Evolutionary conservation across 2,329 filamentous ascomycete species (phyloP).

Genomic region (Alternaria brassicicola): DNA sequence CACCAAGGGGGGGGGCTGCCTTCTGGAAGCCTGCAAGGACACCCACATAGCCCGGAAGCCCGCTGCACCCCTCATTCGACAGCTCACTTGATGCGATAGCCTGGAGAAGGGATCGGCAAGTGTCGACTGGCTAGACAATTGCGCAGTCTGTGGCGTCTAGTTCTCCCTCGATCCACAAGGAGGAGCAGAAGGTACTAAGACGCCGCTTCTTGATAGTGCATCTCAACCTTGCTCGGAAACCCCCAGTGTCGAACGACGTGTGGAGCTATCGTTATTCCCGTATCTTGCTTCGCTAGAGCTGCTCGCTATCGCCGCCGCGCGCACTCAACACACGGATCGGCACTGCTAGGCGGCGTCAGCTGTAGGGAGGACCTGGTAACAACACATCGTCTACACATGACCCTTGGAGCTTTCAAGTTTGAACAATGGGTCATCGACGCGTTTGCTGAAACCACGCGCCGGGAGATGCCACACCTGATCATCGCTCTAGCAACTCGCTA

Average conservation of each 20-base stretch:
- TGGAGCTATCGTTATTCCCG: neutral
- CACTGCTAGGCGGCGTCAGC: slow-evolving; percentile 5
- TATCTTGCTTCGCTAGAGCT: neutral
- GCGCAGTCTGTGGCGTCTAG: slow-evolving; percentile 5
- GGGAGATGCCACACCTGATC: neutral
- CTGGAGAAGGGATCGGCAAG: slow-evolving; percentile 1
- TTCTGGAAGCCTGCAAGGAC: slow-evolving; percentile 5
- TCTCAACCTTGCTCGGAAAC: slow-evolving; percentile 5
- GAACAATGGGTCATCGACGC: slow-evolving; percentile 5
- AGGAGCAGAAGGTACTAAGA: slow-evolving; percentile 1
- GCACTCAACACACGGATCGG: slow-evolving; percentile 4
- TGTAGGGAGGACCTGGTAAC: neutral
- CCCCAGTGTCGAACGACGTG: neutral
- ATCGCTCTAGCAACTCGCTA: neutral
- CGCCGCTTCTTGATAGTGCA: neutral
- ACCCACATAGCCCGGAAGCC: neutral
- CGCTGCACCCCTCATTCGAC: slow-evolving; percentile 1
- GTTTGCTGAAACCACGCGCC: slow-evolving; percentile 7
- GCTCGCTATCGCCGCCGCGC: slow-evolving; percentile 8
- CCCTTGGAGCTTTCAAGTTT: neutral
- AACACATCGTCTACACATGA: neutral
- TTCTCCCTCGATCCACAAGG: slow-evolving; percentile 1
- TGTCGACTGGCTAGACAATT: neutral
- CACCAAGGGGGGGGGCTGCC: neutral
- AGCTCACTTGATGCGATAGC: neutral